These are phyloP conservation scores for Chlorokybus atmophyticus DNA, from an alignment of 139 green algal genomes.

Conservation along the genomic window DNA sequence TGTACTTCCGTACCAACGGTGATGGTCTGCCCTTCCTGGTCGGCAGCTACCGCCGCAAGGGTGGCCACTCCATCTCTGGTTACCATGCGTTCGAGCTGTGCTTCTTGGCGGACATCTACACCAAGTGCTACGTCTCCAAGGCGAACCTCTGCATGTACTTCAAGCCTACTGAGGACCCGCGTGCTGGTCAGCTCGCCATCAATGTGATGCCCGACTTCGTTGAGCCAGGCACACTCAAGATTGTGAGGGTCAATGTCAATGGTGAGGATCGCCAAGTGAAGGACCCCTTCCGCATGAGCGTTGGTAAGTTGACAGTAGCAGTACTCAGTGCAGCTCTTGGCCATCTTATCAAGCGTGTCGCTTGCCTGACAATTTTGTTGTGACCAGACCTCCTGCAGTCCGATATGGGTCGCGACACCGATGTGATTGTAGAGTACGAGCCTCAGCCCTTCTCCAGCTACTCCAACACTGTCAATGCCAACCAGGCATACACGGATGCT, in stretches of 20 bases:
- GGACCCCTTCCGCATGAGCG: not conserved
- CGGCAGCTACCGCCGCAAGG: not conserved
- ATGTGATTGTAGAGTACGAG: constrained; percentile 1
- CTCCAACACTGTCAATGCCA: not conserved
- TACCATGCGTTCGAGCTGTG: not conserved
- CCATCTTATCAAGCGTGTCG: too few species aligned
- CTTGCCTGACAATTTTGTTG: too few species aligned
- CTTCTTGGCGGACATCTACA: constrained; percentile 1
- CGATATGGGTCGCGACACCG: not conserved
- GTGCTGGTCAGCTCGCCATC: not conserved
- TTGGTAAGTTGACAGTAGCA: too few species aligned
- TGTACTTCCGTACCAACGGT: not conserved
- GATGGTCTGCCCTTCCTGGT: not conserved
- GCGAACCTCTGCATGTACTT: constrained; percentile 1
- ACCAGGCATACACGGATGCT: not conserved
- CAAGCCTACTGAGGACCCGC: not conserved
- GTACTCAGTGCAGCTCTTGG: too few species aligned
- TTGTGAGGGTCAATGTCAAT: not conserved
- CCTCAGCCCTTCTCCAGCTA: not conserved
- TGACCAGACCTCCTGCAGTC: not conserved
- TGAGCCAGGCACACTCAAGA: not conserved
- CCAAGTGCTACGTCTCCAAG: not conserved
- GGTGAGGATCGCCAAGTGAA: not conserved
- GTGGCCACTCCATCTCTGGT: not conserved
- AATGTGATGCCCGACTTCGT: not conserved